Base-by-base conservation (phyloP, 805 yeast species). In the Jamesozyma spencerorum region DNA sequence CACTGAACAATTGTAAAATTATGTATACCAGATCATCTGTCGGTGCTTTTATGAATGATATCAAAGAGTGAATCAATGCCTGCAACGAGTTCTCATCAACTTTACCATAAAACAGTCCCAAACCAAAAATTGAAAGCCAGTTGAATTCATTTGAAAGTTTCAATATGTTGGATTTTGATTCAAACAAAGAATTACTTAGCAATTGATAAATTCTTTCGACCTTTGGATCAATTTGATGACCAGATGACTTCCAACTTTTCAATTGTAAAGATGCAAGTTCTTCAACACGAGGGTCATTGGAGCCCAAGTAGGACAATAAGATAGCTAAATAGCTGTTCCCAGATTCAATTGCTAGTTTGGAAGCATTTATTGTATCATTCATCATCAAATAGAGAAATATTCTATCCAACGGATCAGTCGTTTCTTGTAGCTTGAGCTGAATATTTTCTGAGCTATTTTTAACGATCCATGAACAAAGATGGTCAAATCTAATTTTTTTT, bases 261-360 rank as follows among this genome's bases (percentile, higher is more conserved):
- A 90, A 59, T 60, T 87, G 96, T 27, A 59, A 58, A 5, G 54
- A 47, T 0, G 96, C 88, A 39, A 76, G 65, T 0, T 51, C 52
- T 37, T 68, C 67, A 3, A 82, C 79, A 1, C 70, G 67, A 1
- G 69, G 69, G 48, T 80, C 83, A 49, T 81, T 80, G 0, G 92
- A 79, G 27, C 85, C 94, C 6, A 82, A 57, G 33, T 83, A 63
- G 0, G 95, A 71, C 11, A 90, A 58, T 20, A 85, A 53, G 0
- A 75, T 76, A 0, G 95, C 77, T 15, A 90, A 60, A 57, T 88
- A 95, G 4, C 72, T 62, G 51, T 84, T 83, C 7, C 71, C 70
- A 0, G 81, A 60, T n/a, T 70, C 63, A 1, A 78, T 60, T 1
- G 96, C 88, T 2, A 65, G 44, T 24, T 68, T 65, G 5, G 79